Conservation (phyloP, 2,329 filamentous ascomycete species). For the Aspergillus sp. region DNA sequence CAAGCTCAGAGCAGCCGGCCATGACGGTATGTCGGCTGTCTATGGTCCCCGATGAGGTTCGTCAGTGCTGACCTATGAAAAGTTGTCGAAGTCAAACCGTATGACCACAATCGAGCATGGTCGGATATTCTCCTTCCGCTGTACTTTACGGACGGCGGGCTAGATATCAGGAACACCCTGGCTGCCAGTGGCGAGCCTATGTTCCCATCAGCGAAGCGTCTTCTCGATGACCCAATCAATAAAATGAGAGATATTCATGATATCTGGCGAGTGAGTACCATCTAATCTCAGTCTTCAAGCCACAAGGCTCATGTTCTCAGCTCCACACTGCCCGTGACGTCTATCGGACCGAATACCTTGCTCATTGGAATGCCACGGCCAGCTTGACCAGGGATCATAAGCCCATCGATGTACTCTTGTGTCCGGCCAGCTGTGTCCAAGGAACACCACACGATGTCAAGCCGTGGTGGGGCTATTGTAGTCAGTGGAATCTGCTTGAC, state of each 20-base stretch:
- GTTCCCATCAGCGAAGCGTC: background rate
- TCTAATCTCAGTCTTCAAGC: background rate
- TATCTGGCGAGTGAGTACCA: background rate
- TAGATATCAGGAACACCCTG: background rate
- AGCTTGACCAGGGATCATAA: background rate
- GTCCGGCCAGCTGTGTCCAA: background rate
- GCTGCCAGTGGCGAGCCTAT: background rate
- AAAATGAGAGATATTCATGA: background rate
- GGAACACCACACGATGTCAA: background rate
- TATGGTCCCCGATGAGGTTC: background rate
- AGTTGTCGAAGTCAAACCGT: background rate
- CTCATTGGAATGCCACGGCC: background rate
- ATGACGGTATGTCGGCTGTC: background rate
- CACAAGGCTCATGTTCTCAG: background rate
- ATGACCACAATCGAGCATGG: background rate
- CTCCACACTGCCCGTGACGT: background rate
- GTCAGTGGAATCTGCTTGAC: background rate
- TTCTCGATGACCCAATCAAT: background rate
- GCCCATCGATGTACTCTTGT: background rate
- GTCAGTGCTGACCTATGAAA: background rate
- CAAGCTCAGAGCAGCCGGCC: background rate
- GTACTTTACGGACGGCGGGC: background rate
- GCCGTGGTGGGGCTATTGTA: background rate
- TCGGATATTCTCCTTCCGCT: background rate
- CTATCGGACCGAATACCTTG: background rate